Evolutionary conservation across 768 basidiomycete genomes (phyloP).

Genomic region (Serendipita sp.): DNA sequence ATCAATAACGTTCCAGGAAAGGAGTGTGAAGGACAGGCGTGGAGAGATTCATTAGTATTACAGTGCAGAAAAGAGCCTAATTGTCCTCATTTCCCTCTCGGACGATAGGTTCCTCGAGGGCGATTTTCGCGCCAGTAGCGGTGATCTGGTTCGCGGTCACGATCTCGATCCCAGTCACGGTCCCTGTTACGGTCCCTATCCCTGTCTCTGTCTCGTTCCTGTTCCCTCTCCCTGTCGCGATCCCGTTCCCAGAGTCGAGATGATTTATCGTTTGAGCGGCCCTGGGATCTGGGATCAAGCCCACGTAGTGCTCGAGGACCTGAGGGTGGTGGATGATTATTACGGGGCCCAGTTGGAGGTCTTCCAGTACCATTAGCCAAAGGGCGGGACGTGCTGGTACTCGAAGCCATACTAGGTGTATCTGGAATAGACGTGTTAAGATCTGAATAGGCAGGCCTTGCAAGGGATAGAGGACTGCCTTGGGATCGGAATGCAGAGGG

Average conservation of each 20-base stretch:
- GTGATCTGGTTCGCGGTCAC: background rate
- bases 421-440: too few species aligned
- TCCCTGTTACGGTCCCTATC: background rate
- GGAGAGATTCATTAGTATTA: too few species aligned
- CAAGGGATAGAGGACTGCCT: background rate
- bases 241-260: background rate
- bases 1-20: too few species aligned
- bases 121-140: background rate
- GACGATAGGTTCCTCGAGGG: background rate
- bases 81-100: background rate
- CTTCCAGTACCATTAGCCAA: background rate
- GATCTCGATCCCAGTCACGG: background rate
- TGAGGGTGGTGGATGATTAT: background rate
- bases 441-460: too few species aligned
- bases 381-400: too few species aligned
- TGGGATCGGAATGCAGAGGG: background rate
- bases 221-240: background rate
- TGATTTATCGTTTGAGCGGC: background rate
- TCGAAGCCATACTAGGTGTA: too few species aligned
- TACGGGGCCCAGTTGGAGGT: background rate
- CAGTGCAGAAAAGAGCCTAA: background rate
- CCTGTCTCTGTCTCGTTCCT: background rate
- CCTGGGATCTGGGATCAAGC: background rate
- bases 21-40: too few species aligned
- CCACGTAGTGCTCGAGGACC: constrained; percentile 1